A percentile compares a stretch with the other conserved stretches of the same genome.
Conservation (phyloP, 2,329 filamentous ascomycete genomes). For the Ophiostoma pallidulum region DNA sequence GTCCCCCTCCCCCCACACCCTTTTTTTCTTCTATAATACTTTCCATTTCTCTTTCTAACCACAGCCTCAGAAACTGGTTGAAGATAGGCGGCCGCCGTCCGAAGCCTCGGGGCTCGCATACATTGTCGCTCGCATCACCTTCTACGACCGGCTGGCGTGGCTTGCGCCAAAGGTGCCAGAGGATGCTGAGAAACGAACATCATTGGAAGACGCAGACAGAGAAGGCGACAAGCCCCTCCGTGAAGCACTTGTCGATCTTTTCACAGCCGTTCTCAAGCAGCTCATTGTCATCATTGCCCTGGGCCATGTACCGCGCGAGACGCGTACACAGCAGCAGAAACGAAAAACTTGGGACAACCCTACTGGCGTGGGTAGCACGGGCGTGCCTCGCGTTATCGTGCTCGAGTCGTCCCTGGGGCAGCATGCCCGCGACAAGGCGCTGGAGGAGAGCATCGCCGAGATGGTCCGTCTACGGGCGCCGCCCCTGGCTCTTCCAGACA, state of each 20-base stretch:
- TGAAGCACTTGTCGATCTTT: constrained; percentile 1
- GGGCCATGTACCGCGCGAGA: not conserved
- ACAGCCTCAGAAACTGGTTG: not conserved
- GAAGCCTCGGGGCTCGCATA: constrained; percentile 8
- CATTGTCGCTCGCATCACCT: constrained; percentile 3
- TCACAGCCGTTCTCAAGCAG: constrained; percentile 3
- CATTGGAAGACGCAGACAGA: not conserved
- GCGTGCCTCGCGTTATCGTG: not conserved
- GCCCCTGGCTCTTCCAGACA: not conserved
- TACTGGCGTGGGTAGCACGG: too few relatives aligned
- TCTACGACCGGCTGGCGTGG: constrained; percentile 5
- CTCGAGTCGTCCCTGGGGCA: constrained; percentile 3
- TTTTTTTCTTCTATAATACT: not conserved
- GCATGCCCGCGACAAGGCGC: not conserved
- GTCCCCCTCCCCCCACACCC: too few relatives aligned
- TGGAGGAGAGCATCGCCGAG: constrained; percentile 5
- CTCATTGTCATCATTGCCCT: constrained; percentile 2
- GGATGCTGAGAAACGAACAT: not conserved
- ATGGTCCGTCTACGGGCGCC: not conserved
- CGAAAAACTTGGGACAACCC: not conserved
- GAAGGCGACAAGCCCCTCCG: not conserved
- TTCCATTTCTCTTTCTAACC: not conserved
- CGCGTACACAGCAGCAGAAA: not conserved
- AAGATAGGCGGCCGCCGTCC: not conserved
- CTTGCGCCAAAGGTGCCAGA: not conserved